A percentile compares a stretch with the other conserved stretches of the same genome.
Conservation (phyloP, 1,139 yeast species). For the Blastobotrys arbuscula region DNA sequence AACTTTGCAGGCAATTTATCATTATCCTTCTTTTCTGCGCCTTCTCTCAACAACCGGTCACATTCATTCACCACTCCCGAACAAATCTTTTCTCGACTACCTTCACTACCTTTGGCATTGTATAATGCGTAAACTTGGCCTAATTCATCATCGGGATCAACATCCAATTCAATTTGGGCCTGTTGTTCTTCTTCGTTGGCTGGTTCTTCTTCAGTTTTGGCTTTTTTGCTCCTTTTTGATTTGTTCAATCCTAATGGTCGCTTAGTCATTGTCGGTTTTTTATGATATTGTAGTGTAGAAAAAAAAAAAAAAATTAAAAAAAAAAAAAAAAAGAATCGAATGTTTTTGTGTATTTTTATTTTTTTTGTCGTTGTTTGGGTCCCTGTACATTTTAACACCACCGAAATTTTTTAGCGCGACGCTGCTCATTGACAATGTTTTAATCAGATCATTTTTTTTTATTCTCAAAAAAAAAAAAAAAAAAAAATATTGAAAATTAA, state of each 20-base stretch:
- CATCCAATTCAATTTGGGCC: slow-evolving; percentile 65
- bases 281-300: no score
- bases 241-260: slow-evolving; percentile 82
- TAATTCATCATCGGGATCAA: slow-evolving; percentile 71
- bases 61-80: slow-evolving; percentile 91
- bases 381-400: no score
- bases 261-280: slow-evolving; percentile 47
- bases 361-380: no score
- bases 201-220: slow-evolving; percentile 16
- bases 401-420: no score
- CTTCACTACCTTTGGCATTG: slow-evolving; percentile 36
- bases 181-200: slow-evolving; percentile 30
- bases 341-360: no score
- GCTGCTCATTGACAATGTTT: no score
- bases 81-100: slow-evolving; percentile 36
- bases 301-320: no score
- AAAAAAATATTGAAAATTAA: no score
- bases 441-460: no score
- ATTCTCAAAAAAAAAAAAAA: no score
- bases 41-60: slow-evolving; percentile 62
- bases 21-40: slow-evolving; percentile 20
- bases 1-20: slow-evolving; percentile 51
- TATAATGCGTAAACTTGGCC: slow-evolving; percentile 67
- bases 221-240: slow-evolving; percentile 37
- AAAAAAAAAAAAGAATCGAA: no score